phyloP scores from a whole-genome alignment of 2,329 filamentous ascomycete genomes.

The Elsinoe perseae region DNA sequence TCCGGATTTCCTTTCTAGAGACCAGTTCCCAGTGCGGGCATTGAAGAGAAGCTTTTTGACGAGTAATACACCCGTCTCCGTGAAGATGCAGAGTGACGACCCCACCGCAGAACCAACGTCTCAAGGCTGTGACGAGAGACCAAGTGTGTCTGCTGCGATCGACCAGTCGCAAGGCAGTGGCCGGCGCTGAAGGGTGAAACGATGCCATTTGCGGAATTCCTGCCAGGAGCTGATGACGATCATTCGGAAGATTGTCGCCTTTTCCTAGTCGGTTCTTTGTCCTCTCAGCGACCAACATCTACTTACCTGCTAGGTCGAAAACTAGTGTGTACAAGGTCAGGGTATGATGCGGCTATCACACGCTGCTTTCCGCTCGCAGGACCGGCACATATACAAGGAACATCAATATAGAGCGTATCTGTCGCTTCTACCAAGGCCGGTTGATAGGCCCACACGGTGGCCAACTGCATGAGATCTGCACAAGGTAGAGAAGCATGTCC shows the following conservation, averaged over 20 bases:
- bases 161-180: background rate
- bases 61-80: background rate
- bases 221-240: background rate
- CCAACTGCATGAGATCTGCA: conserved; percentile 11
- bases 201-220: background rate
- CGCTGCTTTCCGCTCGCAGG: too few relatives aligned
- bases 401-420: background rate
- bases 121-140: background rate
- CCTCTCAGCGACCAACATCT: background rate
- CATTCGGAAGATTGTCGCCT: background rate
- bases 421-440: background rate
- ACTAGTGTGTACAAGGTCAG: too few relatives aligned
- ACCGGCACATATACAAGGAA: too few relatives aligned
- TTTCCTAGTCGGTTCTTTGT: background rate
- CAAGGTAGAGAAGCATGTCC: background rate
- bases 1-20: background rate
- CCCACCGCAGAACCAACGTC: background rate
- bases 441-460: background rate
- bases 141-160: background rate
- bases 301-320: background rate
- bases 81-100: background rate
- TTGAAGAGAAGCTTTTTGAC: background rate
- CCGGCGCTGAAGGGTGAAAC: background rate
- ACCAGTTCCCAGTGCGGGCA: background rate
- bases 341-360: too few relatives aligned